Conservation (phyloP, 2,329 filamentous ascomycete species). For the Pseudogymnoascus sp. region DNA sequence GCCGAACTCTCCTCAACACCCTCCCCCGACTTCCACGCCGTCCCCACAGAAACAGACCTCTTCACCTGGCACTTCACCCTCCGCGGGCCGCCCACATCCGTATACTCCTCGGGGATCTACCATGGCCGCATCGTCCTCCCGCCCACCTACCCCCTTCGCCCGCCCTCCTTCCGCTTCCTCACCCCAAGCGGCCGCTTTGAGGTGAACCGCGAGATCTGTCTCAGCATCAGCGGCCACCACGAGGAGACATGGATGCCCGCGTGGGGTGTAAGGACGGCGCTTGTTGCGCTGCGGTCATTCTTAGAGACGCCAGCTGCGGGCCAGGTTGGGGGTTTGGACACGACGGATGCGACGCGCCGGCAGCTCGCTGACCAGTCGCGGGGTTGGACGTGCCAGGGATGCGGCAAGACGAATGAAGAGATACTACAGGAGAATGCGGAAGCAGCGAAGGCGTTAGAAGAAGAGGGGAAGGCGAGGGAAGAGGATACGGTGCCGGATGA, state of each 20-base stretch:
- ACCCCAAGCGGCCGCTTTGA: conserved; percentile 92
- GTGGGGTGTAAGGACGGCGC: conserved; percentile 88
- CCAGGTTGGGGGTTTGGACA: conserved; percentile 85
- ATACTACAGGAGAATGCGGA: conserved; percentile 67
- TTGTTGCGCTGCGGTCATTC: conserved; percentile 73
- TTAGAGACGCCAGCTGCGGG: conserved; percentile 88
- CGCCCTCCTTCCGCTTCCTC: conserved; percentile 90
- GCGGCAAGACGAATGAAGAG: conserved; percentile 63
- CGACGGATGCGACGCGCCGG: conserved; percentile 57
- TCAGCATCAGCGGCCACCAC: conserved; percentile 89
- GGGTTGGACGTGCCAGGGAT: conserved; percentile 62
- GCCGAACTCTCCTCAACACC: conserved; percentile 74
- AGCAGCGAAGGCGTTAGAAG: conserved; percentile 36
- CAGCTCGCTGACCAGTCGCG: conserved; percentile 62
- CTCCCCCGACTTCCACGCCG: conserved; percentile 77
- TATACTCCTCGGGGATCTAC: conserved; percentile 75
- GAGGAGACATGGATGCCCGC: conserved; percentile 99
- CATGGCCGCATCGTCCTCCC: conserved; percentile 93
- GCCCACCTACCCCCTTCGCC: conserved; percentile 80
- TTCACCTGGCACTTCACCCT: conserved; percentile 99
- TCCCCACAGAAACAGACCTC: conserved; percentile 70
- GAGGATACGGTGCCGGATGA: conserved; percentile 44
- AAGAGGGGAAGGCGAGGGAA: conserved; percentile 31
- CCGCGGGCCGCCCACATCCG: conserved; percentile 74
- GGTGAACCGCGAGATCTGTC: conserved; percentile 92